These are phyloP conservation scores for Blepharisma japonicum DNA, from an alignment of 73 alveolate species.

Conservation along the genomic window DNA sequence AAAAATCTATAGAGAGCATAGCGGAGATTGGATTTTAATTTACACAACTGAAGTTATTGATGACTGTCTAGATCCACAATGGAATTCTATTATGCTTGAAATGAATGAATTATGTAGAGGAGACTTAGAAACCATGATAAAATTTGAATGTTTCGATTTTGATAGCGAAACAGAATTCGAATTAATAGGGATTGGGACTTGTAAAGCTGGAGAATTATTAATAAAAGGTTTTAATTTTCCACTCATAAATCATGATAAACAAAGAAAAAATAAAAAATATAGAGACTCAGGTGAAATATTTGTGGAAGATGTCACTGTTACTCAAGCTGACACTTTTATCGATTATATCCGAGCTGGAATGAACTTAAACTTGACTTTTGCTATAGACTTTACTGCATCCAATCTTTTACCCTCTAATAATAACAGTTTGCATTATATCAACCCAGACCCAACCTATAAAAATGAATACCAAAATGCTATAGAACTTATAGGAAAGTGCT, in stretches of 20 bases:
- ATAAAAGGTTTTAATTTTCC: neutral
- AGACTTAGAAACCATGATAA: neutral
- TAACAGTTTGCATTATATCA: conserved; percentile 52
- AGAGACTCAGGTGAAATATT: neutral
- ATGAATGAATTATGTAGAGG: neutral
- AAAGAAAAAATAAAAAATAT: neutral
- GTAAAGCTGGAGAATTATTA: neutral
- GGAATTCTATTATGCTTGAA: neutral
- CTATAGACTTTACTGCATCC: conserved; percentile 82
- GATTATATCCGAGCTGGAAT: conserved; percentile 65
- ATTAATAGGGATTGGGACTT: neutral
- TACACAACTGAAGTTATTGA: neutral
- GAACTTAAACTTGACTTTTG: conserved; percentile 61
- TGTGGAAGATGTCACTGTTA: neutral
- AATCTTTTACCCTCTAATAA: conserved; percentile 52
- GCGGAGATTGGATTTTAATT: neutral
- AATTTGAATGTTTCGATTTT: conserved; percentile 19
- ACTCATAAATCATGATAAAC: neutral
- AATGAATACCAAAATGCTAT: conserved; percentile 75
- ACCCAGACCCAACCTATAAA: conserved; percentile 27
- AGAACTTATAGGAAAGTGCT: conserved; percentile 51
- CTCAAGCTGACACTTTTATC: conserved; percentile 36
- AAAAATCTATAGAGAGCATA: neutral
- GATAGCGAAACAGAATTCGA: neutral
- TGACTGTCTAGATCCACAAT: neutral